Evolutionary conservation across 306 rosid species (phyloP), one percentile per base, ranked within the genome.

Genomic region (Trifolium dubium): DNA sequence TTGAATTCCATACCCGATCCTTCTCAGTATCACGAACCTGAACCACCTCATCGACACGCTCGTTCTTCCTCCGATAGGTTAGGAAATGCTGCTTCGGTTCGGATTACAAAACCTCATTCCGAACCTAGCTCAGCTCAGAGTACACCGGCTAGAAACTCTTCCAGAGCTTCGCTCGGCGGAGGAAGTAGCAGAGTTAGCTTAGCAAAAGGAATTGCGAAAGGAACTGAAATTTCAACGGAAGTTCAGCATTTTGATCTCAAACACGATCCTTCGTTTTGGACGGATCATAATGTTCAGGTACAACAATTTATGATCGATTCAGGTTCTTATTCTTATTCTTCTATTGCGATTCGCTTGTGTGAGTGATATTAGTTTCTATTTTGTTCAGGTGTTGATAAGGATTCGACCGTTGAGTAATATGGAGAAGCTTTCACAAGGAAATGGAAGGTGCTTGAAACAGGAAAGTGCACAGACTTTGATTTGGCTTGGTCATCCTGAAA

Each of bases 401-500:
- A 80, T 91, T 78, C 92, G 97, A 49, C 98, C 98, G 0, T 71
- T 92, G 86, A 91, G 86, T 83, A 74, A 35, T 17, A 68, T 10
- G 83, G 98, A 93, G 91, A 86, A 81, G 81, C 78, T 82, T 74
- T 83, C 89, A 44, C 94, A 85, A 86, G 97, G 94, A 32, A 67
- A 77, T 40, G 91, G 86, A n/a, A 79, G 87, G 71, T 94, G 98
- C 71, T 78, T 94, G 91, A 88, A 77, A 79, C 98, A 91, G 86
- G 97, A 94, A 56, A 86, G 85, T 54, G 88, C 87, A 11, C 89
- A 91, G 44, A 87, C 88, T 64, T 56, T 91, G 88, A 84, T 88
- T 9, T 94, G 96, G 98, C 88, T 83, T 59, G 98, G 98, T 79
- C 98, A 89, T 78, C 98, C 98, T 51, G 96, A 94, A 79, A 88